phyloP scores from a whole-genome alignment of 108 stramenopile genomes.

The Discostella stelligeroides region DNA sequence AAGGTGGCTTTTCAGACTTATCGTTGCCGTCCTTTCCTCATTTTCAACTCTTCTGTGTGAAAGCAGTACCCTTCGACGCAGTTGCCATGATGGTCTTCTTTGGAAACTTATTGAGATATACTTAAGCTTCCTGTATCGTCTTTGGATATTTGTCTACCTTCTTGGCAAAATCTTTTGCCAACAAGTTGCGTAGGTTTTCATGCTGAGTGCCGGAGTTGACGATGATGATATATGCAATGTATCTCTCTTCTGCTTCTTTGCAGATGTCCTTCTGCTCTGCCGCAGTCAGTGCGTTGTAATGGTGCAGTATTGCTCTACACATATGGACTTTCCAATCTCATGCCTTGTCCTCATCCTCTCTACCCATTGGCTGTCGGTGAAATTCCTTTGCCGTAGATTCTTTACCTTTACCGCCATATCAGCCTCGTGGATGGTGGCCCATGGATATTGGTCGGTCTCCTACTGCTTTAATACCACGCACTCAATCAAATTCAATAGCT shows the following conservation, averaged over 20 bases:
- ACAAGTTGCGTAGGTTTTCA: background rate
- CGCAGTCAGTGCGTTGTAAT: background rate
- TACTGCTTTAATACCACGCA: background rate
- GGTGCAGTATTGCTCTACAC: background rate
- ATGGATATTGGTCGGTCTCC: background rate
- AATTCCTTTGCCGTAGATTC: background rate
- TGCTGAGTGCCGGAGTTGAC: background rate
- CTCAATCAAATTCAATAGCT: conserved; percentile 3
- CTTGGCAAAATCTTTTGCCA: background rate
- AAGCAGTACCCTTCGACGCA: conserved; percentile 18
- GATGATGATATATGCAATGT: background rate
- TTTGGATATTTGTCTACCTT: background rate
- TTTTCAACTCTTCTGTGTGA: conserved; percentile 15
- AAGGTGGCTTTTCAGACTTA: background rate
- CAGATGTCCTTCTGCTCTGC: too few species aligned
- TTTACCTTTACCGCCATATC: background rate
- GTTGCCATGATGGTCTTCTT: background rate
- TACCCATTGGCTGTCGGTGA: background rate
- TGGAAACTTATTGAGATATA: too few species aligned
- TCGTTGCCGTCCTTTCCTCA: background rate
- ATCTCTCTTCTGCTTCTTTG: background rate
- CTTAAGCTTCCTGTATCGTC: too few species aligned
- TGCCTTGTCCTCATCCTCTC: background rate
- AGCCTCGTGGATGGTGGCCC: background rate
- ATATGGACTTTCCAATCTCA: background rate